Base-by-base conservation (phyloP, 768 basidiomycete genomes). In the Mycena filopes region DNA sequence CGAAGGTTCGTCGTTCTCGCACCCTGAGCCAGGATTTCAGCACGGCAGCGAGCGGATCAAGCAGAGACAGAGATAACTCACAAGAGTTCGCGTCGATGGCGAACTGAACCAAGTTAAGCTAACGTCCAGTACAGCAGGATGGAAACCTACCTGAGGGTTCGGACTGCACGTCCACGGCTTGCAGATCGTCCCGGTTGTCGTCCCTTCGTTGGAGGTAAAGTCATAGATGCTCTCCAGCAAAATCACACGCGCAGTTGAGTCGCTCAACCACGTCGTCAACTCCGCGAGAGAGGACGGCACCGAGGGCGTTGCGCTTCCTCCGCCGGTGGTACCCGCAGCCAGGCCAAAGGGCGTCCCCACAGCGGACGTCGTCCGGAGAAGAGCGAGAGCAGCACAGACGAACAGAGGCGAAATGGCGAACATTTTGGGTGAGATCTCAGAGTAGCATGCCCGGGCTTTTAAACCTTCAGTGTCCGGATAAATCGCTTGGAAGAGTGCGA, bases 121-220 rank as follows among this genome's bases (percentile, higher is more conserved):
- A 53, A 43, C 4, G 26, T 31, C 2, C 26, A 1, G n/a, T 1
- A 36, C 20, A 15, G 23, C 21, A 21, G 26, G 7, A n/a, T 28
- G 21, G 20, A 16, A 9, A 25, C 38, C 40, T 11, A 70, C 66
- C 61, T 74, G 73, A 2, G 73, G 70, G 54, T 71, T 74, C 9
- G 73, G 69, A 25, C 53, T 63, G 50, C 73, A 74, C 3, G 73
- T 73, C 72, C 73, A 74, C 2, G 73, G 72, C 33, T 55, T 60
- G 51, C 73, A 74, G 11, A 65, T 63, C 7, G 63, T 53, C 2
- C 64, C 63, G 41, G 67, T 74, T 0, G 65, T 60, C 25, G 68
- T 73, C 6, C 73, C 73, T 38, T 73, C 72, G 40, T 59, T 45
- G 9, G 57, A 51, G 18, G 73, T 72, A 43, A 70, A 73, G 49